Base-by-base conservation (phyloP, 2,329 filamentous ascomycete species). In the Penicillium sp. region DNA sequence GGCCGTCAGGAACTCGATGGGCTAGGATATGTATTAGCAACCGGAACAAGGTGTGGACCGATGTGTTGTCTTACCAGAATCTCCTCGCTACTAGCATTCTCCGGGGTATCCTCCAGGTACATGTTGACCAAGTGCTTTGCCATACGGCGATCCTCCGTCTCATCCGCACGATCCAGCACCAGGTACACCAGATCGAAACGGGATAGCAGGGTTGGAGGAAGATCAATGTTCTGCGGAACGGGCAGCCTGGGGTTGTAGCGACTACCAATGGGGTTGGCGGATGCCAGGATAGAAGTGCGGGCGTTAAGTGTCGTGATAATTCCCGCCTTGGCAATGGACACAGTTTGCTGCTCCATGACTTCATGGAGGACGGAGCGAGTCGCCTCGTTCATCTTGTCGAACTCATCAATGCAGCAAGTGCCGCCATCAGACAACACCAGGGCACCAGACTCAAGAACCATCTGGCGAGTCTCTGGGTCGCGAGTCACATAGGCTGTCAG, bases 161-260 rank as follows among this genome's bases (percentile, higher is more conserved):
- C 93, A 62, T 97, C 91, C 41, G 94, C 85, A 6, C 87, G 87
- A 66, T 98, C 93, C 39, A 98, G 82, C 35, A 98, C 93, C 1
- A 98, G 82, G 65, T 98, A 98, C 41, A 98, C 91, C 6, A 98
- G 76, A 67, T 98, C 93, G 66, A 98, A 98, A 76, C 93, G 86
- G 4, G 90, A 96, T 42, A 98, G 80, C 6, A 98, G 77, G 0
- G 93, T 98, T 0, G 93, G 93, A 0, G 93, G 93, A 7, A 98
- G 81, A 63, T 98, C 93, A 60, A 98, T 98, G 69, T 98, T 98
- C 62, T 97, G 90, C 3, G 93, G 93, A 11, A 98, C 93, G 0
- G 93, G 90, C 20, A 98, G 74, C 62, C 95, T 91, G 2, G 89
- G 87, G 69, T 98, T 97, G 74, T 98, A 98, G 65, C 94, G 90